Evolutionary conservation across 208 protist species (phyloP).

Genomic region (Acanthamoeba sp.): DNA sequence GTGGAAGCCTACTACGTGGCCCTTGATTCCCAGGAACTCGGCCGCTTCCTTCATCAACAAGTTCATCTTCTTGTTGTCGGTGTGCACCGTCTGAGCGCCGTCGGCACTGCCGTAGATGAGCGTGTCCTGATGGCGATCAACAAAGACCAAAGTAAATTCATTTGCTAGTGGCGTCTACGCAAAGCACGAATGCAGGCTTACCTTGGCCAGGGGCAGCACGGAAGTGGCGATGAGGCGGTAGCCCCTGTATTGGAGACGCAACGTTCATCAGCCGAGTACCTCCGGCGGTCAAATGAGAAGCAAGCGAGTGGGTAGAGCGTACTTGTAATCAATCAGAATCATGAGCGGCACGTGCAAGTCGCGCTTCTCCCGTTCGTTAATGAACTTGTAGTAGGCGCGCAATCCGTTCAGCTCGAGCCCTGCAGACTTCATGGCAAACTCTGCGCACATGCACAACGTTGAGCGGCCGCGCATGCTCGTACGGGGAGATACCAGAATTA

Average conservation of each 20-base stretch:
- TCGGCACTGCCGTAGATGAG: slow-evolving; percentile 69
- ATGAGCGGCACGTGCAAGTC: slow-evolving; percentile 61
- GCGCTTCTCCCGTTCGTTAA: slow-evolving; percentile 32
- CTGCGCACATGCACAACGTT: not conserved
- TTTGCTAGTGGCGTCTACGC: too few species aligned
- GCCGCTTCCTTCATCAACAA: slow-evolving; percentile 59
- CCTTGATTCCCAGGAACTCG: slow-evolving; percentile 68
- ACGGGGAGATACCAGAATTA: too few species aligned
- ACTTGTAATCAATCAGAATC: slow-evolving; percentile 74
- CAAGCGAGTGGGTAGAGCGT: not conserved
- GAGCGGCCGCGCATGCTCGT: not conserved
- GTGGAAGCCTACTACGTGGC: slow-evolving; percentile 37
- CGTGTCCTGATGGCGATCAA: not conserved
- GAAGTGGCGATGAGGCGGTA: slow-evolving; percentile 72
- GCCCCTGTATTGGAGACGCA: not conserved
- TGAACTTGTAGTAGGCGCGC: slow-evolving; percentile 66
- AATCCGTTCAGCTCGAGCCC: slow-evolving; percentile 58
- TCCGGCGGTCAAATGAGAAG: not conserved
- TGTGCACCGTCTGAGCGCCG: slow-evolving; percentile 22
- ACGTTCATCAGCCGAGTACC: not conserved
- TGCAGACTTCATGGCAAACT: slow-evolving; percentile 71
- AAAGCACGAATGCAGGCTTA: too few species aligned
- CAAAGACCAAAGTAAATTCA: not conserved
- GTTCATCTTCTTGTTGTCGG: slow-evolving; percentile 51
- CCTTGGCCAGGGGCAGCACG: slow-evolving; percentile 54